Base-by-base conservation (phyloP, 2,329 filamentous ascomycete species). In the Ceratocystis variospora region DNA sequence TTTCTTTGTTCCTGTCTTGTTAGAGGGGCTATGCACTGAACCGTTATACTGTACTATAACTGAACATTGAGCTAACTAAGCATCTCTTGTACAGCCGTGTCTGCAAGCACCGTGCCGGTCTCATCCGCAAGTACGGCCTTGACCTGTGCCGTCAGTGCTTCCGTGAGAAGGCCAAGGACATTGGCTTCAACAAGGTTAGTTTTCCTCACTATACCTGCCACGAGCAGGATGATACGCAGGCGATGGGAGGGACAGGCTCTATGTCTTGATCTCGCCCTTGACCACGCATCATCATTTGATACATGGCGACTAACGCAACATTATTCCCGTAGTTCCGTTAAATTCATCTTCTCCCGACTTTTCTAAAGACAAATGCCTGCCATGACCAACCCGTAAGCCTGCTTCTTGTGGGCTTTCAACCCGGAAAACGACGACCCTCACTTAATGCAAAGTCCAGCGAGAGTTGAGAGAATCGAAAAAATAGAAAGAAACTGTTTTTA, bases 51-150 rank as follows among this genome's bases (percentile, higher is more conserved):
- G 19, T 19, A 15, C 12, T 15, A 37, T 25, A 31, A 17, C 8
- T 28, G 22, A 62, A 65, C 46, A 15, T 45, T 28, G 37, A 59
- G 59, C 65, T 66, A 66, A 66, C 65, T 28, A 50, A 41, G 17
- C n/a, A 19, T 63, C 12, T 55, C 31, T 70, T 69, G 10, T 72
- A 71, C 72, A 85, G 83, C 83, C 83, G 83, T 71, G 81, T 85
- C 76, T 85, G 83, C 90, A 90, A 91, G 77, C 93, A 99, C 89
- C 87, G 85, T 77, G 93, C 94, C 76, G 94, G 94, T 95, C 87
- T 99, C 74, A 96, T 99, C 87, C 92, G 94, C 84, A 99, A 99
- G 84, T 99, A 99, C 83, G 93, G 94, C 77, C 85, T 96, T 74
- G 90, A 96, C 81, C 85, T 88, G 77, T 88, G 86, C 84, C 85